Conservation (phyloP, 192 early-diverging fungal species). For the Backusella mclennaniae region DNA sequence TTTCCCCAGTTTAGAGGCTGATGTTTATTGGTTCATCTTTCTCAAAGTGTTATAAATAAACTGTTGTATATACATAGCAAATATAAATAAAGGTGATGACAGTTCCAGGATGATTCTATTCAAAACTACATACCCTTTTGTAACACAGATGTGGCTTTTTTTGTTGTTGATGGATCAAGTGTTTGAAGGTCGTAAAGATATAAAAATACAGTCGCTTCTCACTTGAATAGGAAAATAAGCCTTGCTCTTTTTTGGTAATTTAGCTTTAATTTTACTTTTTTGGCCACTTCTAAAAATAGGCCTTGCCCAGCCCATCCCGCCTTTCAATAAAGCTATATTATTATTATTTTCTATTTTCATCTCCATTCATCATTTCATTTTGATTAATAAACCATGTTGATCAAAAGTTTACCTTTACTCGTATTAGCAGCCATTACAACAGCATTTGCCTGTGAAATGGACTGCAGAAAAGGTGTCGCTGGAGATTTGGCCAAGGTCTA, state of each 20-base stretch:
- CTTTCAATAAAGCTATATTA: neutral
- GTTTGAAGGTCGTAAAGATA: no score
- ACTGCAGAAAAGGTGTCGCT: constrained; percentile 49
- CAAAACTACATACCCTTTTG: no score
- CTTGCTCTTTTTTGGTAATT: neutral
- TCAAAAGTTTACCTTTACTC: constrained; percentile 1
- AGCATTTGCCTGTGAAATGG: constrained; percentile 44
- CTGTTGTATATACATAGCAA: no score
- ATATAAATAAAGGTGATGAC: no score
- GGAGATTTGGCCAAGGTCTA: constrained; percentile 47
- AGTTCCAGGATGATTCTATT: no score
- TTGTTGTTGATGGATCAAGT: no score
- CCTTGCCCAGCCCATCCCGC: neutral
- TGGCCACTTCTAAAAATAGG: neutral
- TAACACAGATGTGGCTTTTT: no score
- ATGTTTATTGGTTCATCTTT: no score
- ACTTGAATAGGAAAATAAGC: neutral
- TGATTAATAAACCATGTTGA: constrained; percentile 14
- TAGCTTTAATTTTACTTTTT: neutral
- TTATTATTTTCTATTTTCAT: neutral
- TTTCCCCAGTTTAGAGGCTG: no score
- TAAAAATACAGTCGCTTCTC: neutral
- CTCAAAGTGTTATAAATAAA: no score
- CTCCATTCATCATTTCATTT: neutral
- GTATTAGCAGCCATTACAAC: constrained; percentile 9